These are phyloP conservation scores for Paramyrothecium roridum DNA, from an alignment of 2,329 filamentous ascomycete species.

Conservation along the genomic window DNA sequence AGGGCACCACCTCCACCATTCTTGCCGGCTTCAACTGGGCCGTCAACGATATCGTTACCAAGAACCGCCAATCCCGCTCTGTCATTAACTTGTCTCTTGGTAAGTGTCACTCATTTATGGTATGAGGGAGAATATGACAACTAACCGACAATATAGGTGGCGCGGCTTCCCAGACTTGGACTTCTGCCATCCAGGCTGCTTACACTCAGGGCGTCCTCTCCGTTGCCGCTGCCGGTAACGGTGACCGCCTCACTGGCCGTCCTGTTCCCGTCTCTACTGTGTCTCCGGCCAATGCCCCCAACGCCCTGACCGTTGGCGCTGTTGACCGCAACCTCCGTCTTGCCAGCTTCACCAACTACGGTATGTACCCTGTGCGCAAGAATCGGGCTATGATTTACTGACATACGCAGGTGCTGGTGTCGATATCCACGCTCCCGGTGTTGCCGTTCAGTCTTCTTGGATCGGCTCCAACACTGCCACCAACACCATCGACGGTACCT, in stretches of 20 bases:
- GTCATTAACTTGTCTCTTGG: slow-evolving; percentile 41
- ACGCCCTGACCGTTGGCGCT: slow-evolving; percentile 22
- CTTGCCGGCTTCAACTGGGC: slow-evolving; percentile 40
- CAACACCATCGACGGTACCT: slow-evolving; percentile 43
- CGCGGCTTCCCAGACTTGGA: neutral
- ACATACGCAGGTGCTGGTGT: slow-evolving; percentile 39
- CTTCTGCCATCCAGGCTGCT: slow-evolving; percentile 14
- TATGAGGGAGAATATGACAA: slow-evolving; percentile 8
- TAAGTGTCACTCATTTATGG: neutral
- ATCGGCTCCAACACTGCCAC: slow-evolving; percentile 37
- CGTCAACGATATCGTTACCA: slow-evolving; percentile 28
- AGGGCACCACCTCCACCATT: slow-evolving; percentile 23
- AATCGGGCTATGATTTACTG: slow-evolving; percentile 18
- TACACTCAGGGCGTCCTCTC: slow-evolving; percentile 28
- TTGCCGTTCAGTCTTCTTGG: slow-evolving; percentile 7
- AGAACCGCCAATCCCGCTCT: slow-evolving; percentile 24
- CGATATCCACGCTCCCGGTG: neutral
- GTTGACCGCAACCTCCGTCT: slow-evolving; percentile 26
- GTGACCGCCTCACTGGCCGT: slow-evolving; percentile 6
- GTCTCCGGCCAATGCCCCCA: slow-evolving; percentile 18
- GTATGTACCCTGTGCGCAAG: slow-evolving; percentile 18
- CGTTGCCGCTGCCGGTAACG: slow-evolving; percentile 29
- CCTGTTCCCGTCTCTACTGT: neutral
- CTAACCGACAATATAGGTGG: slow-evolving; percentile 13
- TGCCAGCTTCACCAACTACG: slow-evolving; percentile 43